Evolutionary conservation across 1,284 basidiomycete species (phyloP), one percentile per base, ranked within the genome.

Genomic region (Lentinula novae-zelandiae): DNA sequence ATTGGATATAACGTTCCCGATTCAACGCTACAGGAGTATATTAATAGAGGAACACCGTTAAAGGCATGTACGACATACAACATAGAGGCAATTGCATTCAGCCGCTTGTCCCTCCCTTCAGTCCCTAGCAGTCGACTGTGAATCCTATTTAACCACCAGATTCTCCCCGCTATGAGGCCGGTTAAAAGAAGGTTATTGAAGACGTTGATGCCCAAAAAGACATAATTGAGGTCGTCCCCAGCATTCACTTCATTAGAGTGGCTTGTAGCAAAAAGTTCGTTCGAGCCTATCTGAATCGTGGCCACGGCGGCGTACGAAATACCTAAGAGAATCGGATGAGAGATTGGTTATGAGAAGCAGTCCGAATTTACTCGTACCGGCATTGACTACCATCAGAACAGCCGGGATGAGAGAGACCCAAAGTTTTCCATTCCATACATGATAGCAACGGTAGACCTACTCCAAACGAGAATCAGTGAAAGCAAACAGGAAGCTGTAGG

Each of bases 1-100:
- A 60, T 34, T 12, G 59, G 59, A 33, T 56, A 60, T 13, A 60
- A 34, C 5, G 39, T 53, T 38, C 59, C 59, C 10, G 59, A 60
- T 39, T 60, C 53, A 9, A 60, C 17, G 39, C 59, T 60, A 31
- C 9, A 7, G 27, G 36, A 44, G 5, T 48, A 20, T 27, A n/a
- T 40, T 13, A 22, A 6, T 40, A 38, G 12, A n/a, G 22, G 20
- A 59, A 9, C 10, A 20, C 13, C 10, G 9, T 17, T 15, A 34
- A 36, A 60, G 53, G 13, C n/a, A 60, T 31, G 2, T 15, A 36
- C 22, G 27, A 60, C 58, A 2, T 44, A 60, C 58, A 52, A 60
- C 42, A 60, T 53, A 15, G 58, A 39, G 4, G 39, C 46, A 49
- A 57, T 58, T 31, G 57, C 57, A 55, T 36, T 54, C 17, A 54